Evolutionary conservation across 768 basidiomycete species (phyloP), one percentile per base, ranked within the genome.

Genomic region (Tricholomella constricta): DNA sequence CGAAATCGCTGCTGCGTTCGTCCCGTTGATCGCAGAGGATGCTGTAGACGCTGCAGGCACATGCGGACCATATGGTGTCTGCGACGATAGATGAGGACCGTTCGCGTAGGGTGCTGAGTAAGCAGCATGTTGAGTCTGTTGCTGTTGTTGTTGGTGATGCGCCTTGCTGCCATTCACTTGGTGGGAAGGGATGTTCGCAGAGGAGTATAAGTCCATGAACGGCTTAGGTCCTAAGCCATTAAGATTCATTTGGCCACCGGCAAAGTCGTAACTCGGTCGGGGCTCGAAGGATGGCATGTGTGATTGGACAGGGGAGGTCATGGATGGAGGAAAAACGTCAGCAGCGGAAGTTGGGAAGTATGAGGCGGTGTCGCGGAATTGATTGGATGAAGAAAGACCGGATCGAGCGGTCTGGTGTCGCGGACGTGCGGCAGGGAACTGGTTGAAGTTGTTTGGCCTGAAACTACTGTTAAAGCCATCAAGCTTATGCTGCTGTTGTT

Each of bases 41-140:
- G 71, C 64, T 17, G 69, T 29, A 14, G 54, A 17, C 2, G 38
- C 75, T 44, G 76, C 67, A 20, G 82, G 77, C 2, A 89, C 70
- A 60, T 87, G 86, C 25, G 87, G 83, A 4, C 88, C 86, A 52
- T 86, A 91, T 1, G 88, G 86, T 2, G 88, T 86, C 69, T 91
- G 89, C 4, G 86, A 85, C 48, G 85, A 83, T 57, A 88, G 72
- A 36, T 76, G 84, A 35, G 77, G 67, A 25, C 67, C 67, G 54
- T 69, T 72, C 37, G 65, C 51, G 31, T 62, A 73, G 34, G 61
- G 59, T 22, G 65, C 54, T 31, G 67, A 54, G 27, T 66, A 64
- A 49, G 63, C 61, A 54, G 59, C 57, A 43, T 68, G 72, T 42
- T 68, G 71, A 17, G 56, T 10, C 51, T 72, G 71, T 38, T 65